Conservation (phyloP, 352 stramenopile species). For the Phytophthora citrophthora region DNA sequence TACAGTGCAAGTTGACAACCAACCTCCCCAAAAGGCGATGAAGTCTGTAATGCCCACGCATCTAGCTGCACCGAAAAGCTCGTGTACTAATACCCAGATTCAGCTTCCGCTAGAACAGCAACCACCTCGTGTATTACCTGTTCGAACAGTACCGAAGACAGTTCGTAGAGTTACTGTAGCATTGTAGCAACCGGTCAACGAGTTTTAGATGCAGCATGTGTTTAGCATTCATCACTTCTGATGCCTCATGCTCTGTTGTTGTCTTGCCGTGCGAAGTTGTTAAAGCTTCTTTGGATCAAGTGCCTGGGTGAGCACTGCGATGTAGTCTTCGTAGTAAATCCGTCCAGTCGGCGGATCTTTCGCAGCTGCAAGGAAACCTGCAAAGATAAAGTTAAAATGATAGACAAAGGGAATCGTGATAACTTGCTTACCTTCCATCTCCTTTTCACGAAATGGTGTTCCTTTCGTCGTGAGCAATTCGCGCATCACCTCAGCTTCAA, state of each 20-base stretch:
- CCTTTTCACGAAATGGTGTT: conserved; percentile 91
- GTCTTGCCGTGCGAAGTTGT: not conserved
- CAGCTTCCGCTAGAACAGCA: conserved; percentile 3
- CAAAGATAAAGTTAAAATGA: not conserved
- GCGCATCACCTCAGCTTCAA: conserved; percentile 89
- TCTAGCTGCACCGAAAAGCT: not conserved
- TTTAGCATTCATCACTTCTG: not conserved
- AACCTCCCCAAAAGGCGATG: not conserved
- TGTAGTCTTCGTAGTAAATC: conserved; percentile 94
- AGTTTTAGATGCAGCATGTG: not conserved
- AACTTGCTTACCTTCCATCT: conserved; percentile 74
- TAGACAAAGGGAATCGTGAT: no score
- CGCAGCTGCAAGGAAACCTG: conserved; percentile 80
- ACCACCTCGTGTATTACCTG: conserved; percentile 6
- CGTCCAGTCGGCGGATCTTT: conserved; percentile 87
- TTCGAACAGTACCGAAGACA: conserved; percentile 28
- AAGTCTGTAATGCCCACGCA: not conserved
- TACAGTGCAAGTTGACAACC: not conserved
- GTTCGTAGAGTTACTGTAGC: conserved; percentile 52
- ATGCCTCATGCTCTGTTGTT: not conserved
- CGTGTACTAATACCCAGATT: not conserved
- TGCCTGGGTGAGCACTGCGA: conserved; percentile 75
- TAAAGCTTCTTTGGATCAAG: conserved; percentile 50
- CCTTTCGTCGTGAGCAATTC: conserved; percentile 90
- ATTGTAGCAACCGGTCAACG: conserved; percentile 25